Conservation (phyloP, 1,139 yeast species). For the Diutina scorzettiae region DNA sequence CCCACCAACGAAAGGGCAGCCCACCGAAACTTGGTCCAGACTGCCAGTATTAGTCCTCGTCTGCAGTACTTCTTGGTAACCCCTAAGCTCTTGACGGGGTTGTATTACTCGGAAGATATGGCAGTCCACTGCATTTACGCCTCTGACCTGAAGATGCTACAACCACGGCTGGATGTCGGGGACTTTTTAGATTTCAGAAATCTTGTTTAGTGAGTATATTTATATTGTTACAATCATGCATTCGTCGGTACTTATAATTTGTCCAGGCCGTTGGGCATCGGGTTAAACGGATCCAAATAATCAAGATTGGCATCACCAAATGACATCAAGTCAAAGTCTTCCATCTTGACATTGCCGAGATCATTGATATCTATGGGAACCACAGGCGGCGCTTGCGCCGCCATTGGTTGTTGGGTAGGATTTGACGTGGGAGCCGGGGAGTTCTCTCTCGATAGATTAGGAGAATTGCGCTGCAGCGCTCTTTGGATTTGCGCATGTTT, state of each 20-base stretch:
- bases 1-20: slow-evolving; percentile 83
- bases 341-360: slow-evolving; percentile 1
- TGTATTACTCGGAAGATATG: slow-evolving; percentile 75
- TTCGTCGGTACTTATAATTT: not conserved
- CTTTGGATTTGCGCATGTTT: slow-evolving; percentile 7
- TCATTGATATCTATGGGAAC: slow-evolving; percentile 2
- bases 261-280: slow-evolving; percentile 2
- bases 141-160: not conserved
- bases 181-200: slow-evolving; percentile 20
- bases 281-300: slow-evolving; percentile 5
- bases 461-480: slow-evolving; percentile 1
- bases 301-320: slow-evolving; percentile 5
- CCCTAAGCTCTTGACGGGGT: slow-evolving; percentile 74
- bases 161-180: not conserved
- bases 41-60: slow-evolving; percentile 54
- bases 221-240: too few species aligned
- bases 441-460: not conserved
- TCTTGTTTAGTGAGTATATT: not conserved
- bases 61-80: slow-evolving; percentile 86
- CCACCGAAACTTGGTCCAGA: slow-evolving; percentile 75
- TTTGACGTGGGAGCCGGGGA: not conserved
- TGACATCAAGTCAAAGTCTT: slow-evolving; percentile 1
- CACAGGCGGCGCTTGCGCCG: not conserved
- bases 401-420: not conserved
- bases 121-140: slow-evolving; percentile 76